Base-by-base conservation (phyloP, 805 yeast species). In the Sungouiozyma ichnusensis region DNA sequence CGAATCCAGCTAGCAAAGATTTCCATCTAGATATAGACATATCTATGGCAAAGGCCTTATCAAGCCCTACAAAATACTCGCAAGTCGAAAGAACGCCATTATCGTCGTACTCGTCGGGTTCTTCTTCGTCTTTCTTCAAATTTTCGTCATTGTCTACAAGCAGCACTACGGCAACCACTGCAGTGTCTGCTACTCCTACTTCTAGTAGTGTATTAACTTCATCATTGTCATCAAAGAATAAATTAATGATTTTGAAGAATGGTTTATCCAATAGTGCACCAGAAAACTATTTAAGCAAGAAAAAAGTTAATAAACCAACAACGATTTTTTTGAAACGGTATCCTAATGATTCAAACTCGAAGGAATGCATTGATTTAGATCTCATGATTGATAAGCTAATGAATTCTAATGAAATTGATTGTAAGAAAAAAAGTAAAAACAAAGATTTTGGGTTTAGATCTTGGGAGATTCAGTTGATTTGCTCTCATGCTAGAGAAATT, bases 351-450 rank as follows among this genome's bases (percentile, higher is more conserved):
- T 35, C 53, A 4, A 37, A 44, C 16, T 52, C 57, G 4, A 50
- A 43, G 14, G 64, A 48, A 36, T 56, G 57, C 20, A 37, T 76
- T 34, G 76, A 81, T 54, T 54, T 83, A 19, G 88, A 83, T 58
- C 64, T 72, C 4, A 71, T 80, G 20, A 81, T 83, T 48, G 79
- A 76, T 37, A 74, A 72, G 45, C 63, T 83, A 43, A 63, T 81
- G 32, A 71, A 69, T 20, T 60, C 72, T 3, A 65, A 63, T 43
- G 49, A 51, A 16, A 38, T 36, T 27, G 13, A 24, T 36, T 14
- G 14, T 27, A 4, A 11, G 17, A 37, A 35, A 8, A 27, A 27
- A 11, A 14, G 16, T 17, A 29, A 36, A 15, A 40, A 36, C 20
- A 71, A 71, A 44, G 54, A 52, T 35, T 72, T 80, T 42, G 72